Evolutionary conservation across 768 basidiomycete species (phyloP).

Genomic region (Mycena epipterygia): DNA sequence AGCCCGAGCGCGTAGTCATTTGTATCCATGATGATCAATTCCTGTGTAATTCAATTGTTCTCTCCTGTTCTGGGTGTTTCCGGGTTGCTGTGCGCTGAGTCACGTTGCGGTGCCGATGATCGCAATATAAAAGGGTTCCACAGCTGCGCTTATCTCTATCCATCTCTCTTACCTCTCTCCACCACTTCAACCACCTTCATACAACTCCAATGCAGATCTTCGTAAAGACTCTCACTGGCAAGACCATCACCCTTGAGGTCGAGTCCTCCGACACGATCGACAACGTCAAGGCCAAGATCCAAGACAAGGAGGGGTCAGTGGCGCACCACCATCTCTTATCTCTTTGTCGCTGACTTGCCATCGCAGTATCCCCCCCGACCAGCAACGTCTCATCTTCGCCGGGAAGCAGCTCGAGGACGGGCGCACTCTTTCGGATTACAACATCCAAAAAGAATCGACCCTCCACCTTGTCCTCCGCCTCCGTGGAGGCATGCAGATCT

Average conservation of each 20-base stretch:
- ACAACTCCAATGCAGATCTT: constrained; percentile 60
- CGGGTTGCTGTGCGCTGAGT: constrained; percentile 9
- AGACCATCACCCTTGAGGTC: constrained; percentile 84
- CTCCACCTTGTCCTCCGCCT: constrained; percentile 62
- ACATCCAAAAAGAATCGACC: constrained; percentile 76
- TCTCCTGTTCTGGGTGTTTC: neutral
- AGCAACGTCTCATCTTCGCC: constrained; percentile 85
- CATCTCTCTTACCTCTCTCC: constrained; percentile 12
- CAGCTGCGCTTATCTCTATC: constrained; percentile 7
- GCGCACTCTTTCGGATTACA: constrained; percentile 78
- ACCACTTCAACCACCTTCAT: constrained; percentile 9
- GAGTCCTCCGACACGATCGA: constrained; percentile 81
- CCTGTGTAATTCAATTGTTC: constrained; percentile 26
- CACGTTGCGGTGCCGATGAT: neutral
- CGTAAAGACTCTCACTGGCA: constrained; percentile 73
- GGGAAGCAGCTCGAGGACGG: constrained; percentile 91
- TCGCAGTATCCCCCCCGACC: constrained; percentile 78
- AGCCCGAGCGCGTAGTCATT: constrained; percentile 5
- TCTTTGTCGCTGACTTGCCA: constrained; percentile 27
- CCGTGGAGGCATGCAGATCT: constrained; percentile 81
- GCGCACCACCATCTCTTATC: neutral
- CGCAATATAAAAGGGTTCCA: constrained; percentile 19
- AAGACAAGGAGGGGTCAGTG: constrained; percentile 87
- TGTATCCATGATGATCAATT: neutral
- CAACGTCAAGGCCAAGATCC: constrained; percentile 86